Conservation (phyloP, 139 green algal species). For the Mesotaenium endlicherianum region DNA sequence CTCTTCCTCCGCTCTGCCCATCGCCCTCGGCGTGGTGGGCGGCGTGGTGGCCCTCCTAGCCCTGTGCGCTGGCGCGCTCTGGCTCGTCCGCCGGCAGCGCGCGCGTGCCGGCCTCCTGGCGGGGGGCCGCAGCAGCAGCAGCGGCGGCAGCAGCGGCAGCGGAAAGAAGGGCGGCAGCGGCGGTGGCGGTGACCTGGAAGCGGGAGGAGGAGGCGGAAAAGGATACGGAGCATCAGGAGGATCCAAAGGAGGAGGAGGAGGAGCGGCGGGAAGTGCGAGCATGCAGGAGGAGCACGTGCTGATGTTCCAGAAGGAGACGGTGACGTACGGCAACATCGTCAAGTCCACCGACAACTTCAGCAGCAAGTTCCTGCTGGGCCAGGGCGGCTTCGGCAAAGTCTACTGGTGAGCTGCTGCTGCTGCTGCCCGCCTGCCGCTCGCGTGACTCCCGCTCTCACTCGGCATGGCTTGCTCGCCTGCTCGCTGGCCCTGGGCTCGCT, state of each 20-base stretch:
- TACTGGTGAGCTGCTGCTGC: constrained; percentile 2
- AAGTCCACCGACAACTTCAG: constrained; percentile 17
- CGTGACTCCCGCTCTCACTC: too few relatives aligned
- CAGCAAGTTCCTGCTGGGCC: neutral
- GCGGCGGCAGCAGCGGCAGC: too few relatives aligned
- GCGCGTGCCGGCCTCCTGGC: too few relatives aligned
- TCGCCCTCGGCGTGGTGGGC: neutral
- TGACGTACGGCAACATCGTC: constrained; percentile 1
- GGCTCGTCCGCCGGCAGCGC: neutral
- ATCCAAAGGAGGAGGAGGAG: too few relatives aligned
- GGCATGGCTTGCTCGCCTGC: too few relatives aligned
- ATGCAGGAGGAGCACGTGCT: neutral
- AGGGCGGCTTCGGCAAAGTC: constrained; percentile 1
- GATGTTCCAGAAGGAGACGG: neutral
- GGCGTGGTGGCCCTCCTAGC: neutral
- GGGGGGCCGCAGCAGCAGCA: too few relatives aligned
- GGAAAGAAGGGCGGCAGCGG: too few relatives aligned
- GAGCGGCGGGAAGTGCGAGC: too few relatives aligned
- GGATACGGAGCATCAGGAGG: too few relatives aligned
- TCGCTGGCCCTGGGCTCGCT: too few relatives aligned
- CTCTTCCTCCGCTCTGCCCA: neutral
- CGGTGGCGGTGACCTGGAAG: neutral
- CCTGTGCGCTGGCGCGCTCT: neutral
- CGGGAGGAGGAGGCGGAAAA: neutral
- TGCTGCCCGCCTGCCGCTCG: too few relatives aligned